Base-by-base conservation (phyloP, 805 yeast species). In the Komagataella mondaviorum region DNA sequence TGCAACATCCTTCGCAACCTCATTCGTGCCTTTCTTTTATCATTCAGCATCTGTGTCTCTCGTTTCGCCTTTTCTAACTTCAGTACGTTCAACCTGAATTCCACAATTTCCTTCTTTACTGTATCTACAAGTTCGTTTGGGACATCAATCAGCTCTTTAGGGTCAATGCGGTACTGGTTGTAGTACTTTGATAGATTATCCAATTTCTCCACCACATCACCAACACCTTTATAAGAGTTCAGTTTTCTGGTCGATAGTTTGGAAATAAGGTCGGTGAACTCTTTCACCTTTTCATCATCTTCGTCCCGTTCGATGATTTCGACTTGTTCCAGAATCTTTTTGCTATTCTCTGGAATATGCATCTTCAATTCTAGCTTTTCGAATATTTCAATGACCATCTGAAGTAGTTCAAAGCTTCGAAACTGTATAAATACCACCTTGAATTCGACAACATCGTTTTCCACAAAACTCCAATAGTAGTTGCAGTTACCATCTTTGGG, bases 11-110 rank as follows among this genome's bases (percentile, higher is more conserved):
- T 63, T 52, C 76, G 71, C 46, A 81, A 60, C 50, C 76, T 71
- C 18, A 65, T 59, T 56, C 75, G 75, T 0, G 83, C 72, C 53
- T 73, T 70, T 45, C 65, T 65, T 47, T 79, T 69, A 55, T 80
- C 87, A 18, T 63, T 66, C 18, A 71, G 64, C 7, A 71, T 59
- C 53, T 78, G 79, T 52, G 67, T 67, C 49, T 72, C 75, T 46
- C 83, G 69, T 48, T 77, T 75, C 48, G 70, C 70, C 51, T 71
- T 69, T 52, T 81, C 86, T 23, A 76, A 63, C 45, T 71, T 71
- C 50, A 79, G 59, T 23, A 81, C 82, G 46, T 71, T 72, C 20
- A 80, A 66, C 58, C 87, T 64, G 59, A 82, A 82, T 54, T 72
- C 75, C 52, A 79, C 68, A 52, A 82, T 73, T 52, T 77, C 79